phyloP scores from a whole-genome alignment of 768 basidiomycete species.

The Chlorophyllum brunneum region DNA sequence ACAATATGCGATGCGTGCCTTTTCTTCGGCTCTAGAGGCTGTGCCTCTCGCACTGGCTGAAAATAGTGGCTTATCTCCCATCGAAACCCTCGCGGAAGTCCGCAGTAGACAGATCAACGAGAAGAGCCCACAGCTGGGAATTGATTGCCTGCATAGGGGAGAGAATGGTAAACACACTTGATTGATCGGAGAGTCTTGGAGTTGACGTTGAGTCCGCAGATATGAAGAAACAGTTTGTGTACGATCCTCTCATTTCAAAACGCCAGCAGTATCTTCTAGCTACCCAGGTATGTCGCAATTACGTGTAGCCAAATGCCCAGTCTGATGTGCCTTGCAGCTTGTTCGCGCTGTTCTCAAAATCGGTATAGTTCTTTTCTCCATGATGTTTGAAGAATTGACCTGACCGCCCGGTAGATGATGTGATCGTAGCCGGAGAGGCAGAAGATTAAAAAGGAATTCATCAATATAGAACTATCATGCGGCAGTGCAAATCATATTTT shows the following conservation, averaged over 20 bases:
- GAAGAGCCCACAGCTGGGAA: constrained; percentile 80
- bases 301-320: not conserved
- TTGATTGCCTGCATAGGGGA: constrained; percentile 85
- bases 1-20: constrained; percentile 99
- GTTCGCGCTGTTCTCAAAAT: constrained; percentile 88
- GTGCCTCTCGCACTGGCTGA: constrained; percentile 95
- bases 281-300: constrained; percentile 66
- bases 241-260: constrained; percentile 96
- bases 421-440: constrained; percentile 67
- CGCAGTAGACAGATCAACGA: constrained; percentile 91
- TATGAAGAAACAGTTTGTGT: constrained; percentile 97
- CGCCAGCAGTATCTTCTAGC: constrained; percentile 95
- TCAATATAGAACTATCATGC: not conserved
- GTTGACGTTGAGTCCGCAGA: constrained; percentile 44
- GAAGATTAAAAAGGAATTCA: constrained; percentile 46
- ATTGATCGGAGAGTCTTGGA: not conserved
- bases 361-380: constrained; percentile 40
- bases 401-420: constrained; percentile 55
- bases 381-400: not conserved
- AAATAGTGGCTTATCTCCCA: constrained; percentile 94
- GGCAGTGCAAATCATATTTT: not conserved
- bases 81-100: constrained; percentile 94
- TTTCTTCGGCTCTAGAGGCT: constrained; percentile 92
- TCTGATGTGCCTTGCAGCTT: constrained; percentile 40
- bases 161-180: constrained; percentile 68